Base-by-base conservation (phyloP, 2,329 filamentous ascomycete species). In the Huntiella moniliformis region DNA sequence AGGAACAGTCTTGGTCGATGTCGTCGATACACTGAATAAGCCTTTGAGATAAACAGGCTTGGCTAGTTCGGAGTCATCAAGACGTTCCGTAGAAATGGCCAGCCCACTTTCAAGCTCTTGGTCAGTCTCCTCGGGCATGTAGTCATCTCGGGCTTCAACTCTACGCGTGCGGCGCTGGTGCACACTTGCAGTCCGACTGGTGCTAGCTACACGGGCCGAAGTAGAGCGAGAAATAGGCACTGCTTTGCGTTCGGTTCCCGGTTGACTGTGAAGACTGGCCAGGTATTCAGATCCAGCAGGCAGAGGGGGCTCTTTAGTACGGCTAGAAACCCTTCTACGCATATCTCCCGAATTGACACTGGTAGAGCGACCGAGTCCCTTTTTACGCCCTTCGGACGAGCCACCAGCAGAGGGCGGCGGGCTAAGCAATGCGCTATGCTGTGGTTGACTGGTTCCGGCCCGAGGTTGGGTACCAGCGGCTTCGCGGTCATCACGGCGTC, bases 21-120 rank as follows among this genome's bases (percentile, higher is more conserved):
- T 98, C 0, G 91, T 98, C 3, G 85, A 92, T 45, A 96, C 91
- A 56, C 88, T 96, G 64, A 98, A 96, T 13, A 98, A 70, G 4
- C 91, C 91, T 62, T 96, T 98, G 48, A 98, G 73, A 60, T 82
- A 96, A 3, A 96, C 91, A 0, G 91, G 91, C 60, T 94, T 95
- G 45, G 88, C 79, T 50, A 88, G 74, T 53, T 92, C 85, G 4
- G 81, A 77, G 53, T 74, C 77, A 51, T 75, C 71, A 7, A 79
- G 60, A 17, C 72, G 64, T 36, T 79, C 75, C 2, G 70, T 74
- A 6, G 75, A 79, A 6, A 39, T 32, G 22, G 69, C 61, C 3
- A 73, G 72, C 49, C 73, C 77, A 32, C 67, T 67, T 48, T 76
- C 71, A 13, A 71, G 74, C 18, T 84, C 64, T 48, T 95, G 86